phyloP scores from a whole-genome alignment of 352 stramenopile species.

The Pythium inflatum region DNA sequence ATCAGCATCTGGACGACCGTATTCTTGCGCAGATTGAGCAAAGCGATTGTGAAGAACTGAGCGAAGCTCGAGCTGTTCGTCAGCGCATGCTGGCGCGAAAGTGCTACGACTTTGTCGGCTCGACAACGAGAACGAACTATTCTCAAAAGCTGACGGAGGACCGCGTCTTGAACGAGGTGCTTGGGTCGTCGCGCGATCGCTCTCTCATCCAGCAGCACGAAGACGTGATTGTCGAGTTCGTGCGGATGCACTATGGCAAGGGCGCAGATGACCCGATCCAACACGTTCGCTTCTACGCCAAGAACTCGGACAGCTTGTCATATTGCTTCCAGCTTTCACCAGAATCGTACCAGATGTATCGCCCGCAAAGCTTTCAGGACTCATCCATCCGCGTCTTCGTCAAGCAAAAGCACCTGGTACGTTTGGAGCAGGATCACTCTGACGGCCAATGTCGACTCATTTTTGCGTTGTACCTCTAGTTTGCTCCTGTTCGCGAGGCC shows the following conservation, averaged over 20 bases:
- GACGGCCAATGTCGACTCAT: no score
- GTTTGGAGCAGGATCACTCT: no score
- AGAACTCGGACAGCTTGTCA: slow-evolving; percentile 50
- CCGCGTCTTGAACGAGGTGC: slow-evolving; percentile 64
- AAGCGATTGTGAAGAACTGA: slow-evolving; percentile 55
- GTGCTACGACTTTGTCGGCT: slow-evolving; percentile 81
- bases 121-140: slow-evolving; percentile 55
- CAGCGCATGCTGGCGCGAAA: slow-evolving; percentile 67
- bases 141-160: slow-evolving; percentile 51
- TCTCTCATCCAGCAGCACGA: slow-evolving; percentile 46
- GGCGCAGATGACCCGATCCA: slow-evolving; percentile 70
- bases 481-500: slow-evolving; percentile 58
- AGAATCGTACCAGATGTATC: slow-evolving; percentile 73
- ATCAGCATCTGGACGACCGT: slow-evolving; percentile 84
- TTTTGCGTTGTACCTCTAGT: no score
- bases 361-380: slow-evolving; percentile 67
- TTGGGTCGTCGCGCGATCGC: slow-evolving; percentile 44
- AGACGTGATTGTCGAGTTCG: slow-evolving; percentile 80
- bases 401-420: slow-evolving; percentile 59
- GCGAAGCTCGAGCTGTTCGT: slow-evolving; percentile 55
- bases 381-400: slow-evolving; percentile 75
- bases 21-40: slow-evolving; percentile 78
- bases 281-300: slow-evolving; percentile 79
- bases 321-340: slow-evolving; percentile 58
- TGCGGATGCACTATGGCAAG: slow-evolving; percentile 85